Evolutionary conservation across 2,329 filamentous ascomycete species (phyloP).

Genomic region (Penicillium sumatraense): DNA sequence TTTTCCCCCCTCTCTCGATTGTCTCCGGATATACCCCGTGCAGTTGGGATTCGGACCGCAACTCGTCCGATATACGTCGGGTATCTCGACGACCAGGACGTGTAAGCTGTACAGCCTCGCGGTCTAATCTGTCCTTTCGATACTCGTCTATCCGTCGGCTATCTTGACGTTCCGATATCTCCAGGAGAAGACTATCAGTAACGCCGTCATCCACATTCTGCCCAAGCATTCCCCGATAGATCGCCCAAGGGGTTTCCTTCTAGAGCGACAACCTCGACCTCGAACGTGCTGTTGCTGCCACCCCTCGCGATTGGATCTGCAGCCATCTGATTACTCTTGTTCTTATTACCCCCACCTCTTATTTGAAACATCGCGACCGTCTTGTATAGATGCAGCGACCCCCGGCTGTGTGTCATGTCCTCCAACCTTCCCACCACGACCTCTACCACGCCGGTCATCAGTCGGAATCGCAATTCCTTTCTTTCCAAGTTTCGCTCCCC

Average conservation of each 20-base stretch:
- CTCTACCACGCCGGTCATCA: conserved; percentile 38
- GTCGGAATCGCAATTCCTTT: conserved; percentile 48
- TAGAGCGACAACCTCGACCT: background rate
- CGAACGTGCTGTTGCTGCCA: conserved; percentile 2
- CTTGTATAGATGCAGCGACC: conserved; percentile 41
- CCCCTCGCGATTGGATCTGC: conserved; percentile 1
- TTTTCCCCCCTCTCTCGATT: conserved; percentile 5
- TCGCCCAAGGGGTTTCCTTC: background rate
- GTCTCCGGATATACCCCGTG: conserved; percentile 8
- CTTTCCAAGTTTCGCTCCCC: conserved; percentile 62
- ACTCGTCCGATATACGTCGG: conserved; percentile 5
- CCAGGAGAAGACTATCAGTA: background rate
- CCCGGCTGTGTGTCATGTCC: conserved; percentile 45
- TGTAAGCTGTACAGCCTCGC: background rate
- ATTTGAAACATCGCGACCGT: conserved; percentile 9
- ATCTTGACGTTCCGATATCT: background rate
- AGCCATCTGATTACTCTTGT: conserved; percentile 1
- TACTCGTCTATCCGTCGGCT: background rate
- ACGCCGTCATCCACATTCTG: background rate
- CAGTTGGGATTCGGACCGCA: conserved; percentile 21
- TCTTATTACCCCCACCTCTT: conserved; percentile 13
- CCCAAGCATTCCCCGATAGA: conserved; percentile 6
- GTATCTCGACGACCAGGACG: conserved; percentile 8
- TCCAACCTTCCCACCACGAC: conserved; percentile 40
- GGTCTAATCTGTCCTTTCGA: background rate